A percentile compares a stretch with the other conserved stretches of the same genome.
Conservation (phyloP, 139 green algal genomes). For the Mesostigma viride region DNA sequence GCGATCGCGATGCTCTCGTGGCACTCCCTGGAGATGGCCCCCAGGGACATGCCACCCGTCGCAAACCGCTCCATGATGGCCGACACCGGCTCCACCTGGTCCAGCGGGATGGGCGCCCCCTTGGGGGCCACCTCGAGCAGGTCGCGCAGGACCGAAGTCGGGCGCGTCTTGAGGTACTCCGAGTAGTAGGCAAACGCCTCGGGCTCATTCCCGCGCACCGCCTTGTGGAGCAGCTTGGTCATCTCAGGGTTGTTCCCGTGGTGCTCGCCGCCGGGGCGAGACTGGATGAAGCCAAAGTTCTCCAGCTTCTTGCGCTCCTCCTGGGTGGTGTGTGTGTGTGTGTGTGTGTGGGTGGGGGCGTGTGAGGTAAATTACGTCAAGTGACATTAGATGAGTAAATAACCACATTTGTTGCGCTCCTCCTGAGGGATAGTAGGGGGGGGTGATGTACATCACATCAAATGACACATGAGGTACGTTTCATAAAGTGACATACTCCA, state of each 20-base stretch:
- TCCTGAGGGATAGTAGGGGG: no score
- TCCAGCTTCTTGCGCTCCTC: constrained; percentile 78
- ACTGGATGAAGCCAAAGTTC: constrained; percentile 94
- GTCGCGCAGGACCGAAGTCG: constrained; percentile 68
- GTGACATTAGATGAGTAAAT: no score
- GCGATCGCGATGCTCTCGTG: constrained; percentile 98
- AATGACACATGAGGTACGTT: no score
- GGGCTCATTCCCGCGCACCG: constrained; percentile 49
- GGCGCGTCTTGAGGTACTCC: constrained; percentile 29
- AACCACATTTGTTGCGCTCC: no score
- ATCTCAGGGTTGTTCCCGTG: constrained; percentile 98
- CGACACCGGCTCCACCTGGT: constrained; percentile 71
- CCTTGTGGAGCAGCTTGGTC: constrained; percentile 98
- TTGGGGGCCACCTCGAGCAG: constrained; percentile 70
- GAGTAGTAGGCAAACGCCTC: neutral
- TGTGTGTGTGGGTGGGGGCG: no score
- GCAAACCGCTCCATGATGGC: constrained; percentile 93
- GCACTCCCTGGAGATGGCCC: constrained; percentile 89
- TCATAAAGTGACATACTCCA: no score
- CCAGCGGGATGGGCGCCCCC: constrained; percentile 53
- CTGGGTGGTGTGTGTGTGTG: no score
- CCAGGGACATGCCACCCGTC: constrained; percentile 96
- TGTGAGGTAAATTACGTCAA: no score
- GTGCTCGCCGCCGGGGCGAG: constrained; percentile 67
- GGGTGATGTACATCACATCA: no score